These are phyloP conservation scores for Aegilops sharonensis DNA, from an alignment of 176 grass and related monocot genomes.

Conservation along the genomic window DNA sequence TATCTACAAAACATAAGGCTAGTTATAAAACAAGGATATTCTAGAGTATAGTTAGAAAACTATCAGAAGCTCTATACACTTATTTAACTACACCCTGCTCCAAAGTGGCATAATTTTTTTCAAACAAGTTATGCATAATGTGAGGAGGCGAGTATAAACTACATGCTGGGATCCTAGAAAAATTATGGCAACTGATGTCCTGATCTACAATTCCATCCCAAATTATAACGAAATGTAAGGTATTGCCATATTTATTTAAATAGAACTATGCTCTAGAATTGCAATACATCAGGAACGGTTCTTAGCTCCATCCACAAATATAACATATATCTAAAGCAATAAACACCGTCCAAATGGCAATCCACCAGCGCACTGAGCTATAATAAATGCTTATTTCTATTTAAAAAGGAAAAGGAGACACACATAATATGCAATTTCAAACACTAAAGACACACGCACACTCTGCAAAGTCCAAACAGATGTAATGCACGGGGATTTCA, in stretches of 20 bases:
- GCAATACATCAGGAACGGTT: not conserved
- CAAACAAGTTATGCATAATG: not conserved
- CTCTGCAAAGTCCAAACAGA: not conserved
- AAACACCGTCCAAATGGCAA: not conserved
- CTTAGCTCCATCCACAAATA: slow-evolving; percentile 10
- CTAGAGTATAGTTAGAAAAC: slow-evolving; percentile 2
- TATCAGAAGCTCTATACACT: slow-evolving; percentile 7
- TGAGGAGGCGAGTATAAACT: not conserved
- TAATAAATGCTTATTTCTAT: not conserved
- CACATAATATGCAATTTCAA: not conserved
- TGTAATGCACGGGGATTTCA: slow-evolving; percentile 26
- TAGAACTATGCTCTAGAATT: slow-evolving; percentile 14
- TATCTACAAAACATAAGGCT: slow-evolving; percentile 52
- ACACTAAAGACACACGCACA: not conserved
- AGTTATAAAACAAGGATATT: slow-evolving; percentile 18
- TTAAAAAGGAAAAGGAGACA: not conserved
- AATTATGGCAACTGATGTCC: slow-evolving; percentile 12
- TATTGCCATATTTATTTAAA: not conserved
- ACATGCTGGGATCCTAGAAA: not conserved
- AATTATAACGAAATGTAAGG: not conserved
- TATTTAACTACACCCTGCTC: not conserved
- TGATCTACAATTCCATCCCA: slow-evolving; percentile 2
- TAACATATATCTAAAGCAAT: not conserved
- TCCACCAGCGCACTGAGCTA: not conserved
- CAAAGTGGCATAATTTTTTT: not conserved